A percentile compares a stretch with the other conserved stretches of the same genome.
These are phyloP conservation scores for Strobilomyces echinocephalus DNA, from an alignment of 768 basidiomycete genomes.

Conservation along the genomic window DNA sequence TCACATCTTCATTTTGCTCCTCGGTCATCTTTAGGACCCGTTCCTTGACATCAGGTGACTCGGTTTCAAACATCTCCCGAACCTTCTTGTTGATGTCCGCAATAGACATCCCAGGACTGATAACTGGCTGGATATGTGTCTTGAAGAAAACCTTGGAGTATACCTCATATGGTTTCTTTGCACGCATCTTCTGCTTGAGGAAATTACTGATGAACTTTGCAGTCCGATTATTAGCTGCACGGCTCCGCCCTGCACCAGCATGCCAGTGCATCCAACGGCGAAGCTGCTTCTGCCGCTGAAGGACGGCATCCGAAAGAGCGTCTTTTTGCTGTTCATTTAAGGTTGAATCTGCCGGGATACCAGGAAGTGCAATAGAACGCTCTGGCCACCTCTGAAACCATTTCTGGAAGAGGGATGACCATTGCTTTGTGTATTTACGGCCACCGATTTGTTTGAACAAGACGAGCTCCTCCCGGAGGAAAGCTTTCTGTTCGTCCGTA, in stretches of 20 bases:
- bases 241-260: neutral
- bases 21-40: neutral
- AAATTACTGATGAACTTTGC: neutral
- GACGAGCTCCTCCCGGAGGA: neutral
- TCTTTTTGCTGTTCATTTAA: neutral
- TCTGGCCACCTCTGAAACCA: neutral
- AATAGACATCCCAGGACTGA: neutral
- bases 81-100: neutral
- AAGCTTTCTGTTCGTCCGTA: neutral
- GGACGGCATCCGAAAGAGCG: neutral
- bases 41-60: neutral
- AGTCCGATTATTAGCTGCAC: neutral
- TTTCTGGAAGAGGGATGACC: neutral
- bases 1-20: neutral
- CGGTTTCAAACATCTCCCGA: neutral
- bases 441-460: neutral
- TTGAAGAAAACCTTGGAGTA: neutral
- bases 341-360: neutral
- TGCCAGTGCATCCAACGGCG: neutral
- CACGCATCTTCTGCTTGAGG: neutral
- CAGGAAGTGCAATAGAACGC: neutral
- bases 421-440: too few relatives aligned
- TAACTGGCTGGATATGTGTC: neutral
- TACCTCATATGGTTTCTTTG: neutral
- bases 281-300: neutral